phyloP scores from a whole-genome alignment of 1,284 basidiomycete genomes.

The Athelia psychrophila region DNA sequence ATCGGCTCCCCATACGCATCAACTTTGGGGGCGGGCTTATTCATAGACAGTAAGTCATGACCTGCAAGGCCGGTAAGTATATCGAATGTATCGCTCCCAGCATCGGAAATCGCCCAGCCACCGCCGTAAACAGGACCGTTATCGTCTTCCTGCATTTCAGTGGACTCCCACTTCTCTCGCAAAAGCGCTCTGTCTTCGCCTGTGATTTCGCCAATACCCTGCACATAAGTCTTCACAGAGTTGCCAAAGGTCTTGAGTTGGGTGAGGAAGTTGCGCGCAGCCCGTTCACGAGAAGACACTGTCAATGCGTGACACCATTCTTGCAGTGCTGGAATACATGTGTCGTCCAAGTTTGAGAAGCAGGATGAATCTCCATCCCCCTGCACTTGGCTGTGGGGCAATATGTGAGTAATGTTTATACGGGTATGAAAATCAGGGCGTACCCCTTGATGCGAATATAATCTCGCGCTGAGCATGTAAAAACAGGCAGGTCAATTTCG shows the following conservation, averaged over 20 bases:
- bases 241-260: constrained; percentile 48
- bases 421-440: not conserved
- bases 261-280: constrained; percentile 43
- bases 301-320: constrained; percentile 58
- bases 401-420: constrained; percentile 6
- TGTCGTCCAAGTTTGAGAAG: constrained; percentile 52
- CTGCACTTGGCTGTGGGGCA: constrained; percentile 48
- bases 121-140: constrained; percentile 17
- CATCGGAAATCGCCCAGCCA: constrained; percentile 7
- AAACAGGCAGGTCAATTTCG: constrained; percentile 57
- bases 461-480: constrained; percentile 59
- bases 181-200: constrained; percentile 44
- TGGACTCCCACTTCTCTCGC: constrained; percentile 53
- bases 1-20: constrained; percentile 36
- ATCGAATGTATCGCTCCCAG: constrained; percentile 27
- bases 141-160: constrained; percentile 20
- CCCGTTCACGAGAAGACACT: constrained; percentile 49
- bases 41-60: constrained; percentile 26
- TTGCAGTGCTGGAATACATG: constrained; percentile 54
- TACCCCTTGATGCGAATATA: constrained; percentile 51
- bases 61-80: constrained; percentile 25
- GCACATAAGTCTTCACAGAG: constrained; percentile 45
- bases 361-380: constrained; percentile 57
- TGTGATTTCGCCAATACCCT: constrained; percentile 49
- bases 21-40: constrained; percentile 34